phyloP scores from a whole-genome alignment of 2,329 filamentous ascomycete genomes.

The Botrytis elliptica region DNA sequence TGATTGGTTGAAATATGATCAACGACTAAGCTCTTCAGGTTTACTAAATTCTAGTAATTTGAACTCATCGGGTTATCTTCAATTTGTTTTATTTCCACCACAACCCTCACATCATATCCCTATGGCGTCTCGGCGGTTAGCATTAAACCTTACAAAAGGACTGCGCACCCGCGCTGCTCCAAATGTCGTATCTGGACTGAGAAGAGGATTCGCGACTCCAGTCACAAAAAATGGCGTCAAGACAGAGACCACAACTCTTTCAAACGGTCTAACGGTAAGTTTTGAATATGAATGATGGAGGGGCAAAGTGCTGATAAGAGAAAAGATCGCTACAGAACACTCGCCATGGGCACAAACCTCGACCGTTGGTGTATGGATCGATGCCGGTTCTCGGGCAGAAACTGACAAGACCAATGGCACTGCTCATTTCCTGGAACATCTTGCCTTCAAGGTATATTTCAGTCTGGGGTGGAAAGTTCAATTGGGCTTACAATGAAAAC shows the following conservation, averaged over 20 bases:
- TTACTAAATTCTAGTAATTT: slow-evolving; percentile 23
- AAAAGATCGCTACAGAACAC: slow-evolving; percentile 93
- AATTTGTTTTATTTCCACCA: slow-evolving; percentile 26
- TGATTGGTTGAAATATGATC: slow-evolving; percentile 22
- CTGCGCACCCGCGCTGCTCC: slow-evolving; percentile 84
- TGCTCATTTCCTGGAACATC: slow-evolving; percentile 98
- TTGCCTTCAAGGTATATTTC: slow-evolving; percentile 89
- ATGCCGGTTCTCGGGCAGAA: slow-evolving; percentile 96
- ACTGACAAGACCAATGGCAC: slow-evolving; percentile 98
- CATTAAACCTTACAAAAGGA: slow-evolving; percentile 88
- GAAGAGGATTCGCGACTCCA: slow-evolving; percentile 87
- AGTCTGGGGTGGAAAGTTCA: slow-evolving; percentile 25
- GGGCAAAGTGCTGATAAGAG: slow-evolving; percentile 37
- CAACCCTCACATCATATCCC: slow-evolving; percentile 32
- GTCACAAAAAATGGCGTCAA: slow-evolving; percentile 67
- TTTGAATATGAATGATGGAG: background rate
- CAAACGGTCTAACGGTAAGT: slow-evolving; percentile 91
- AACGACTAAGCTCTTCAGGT: slow-evolving; percentile 23
- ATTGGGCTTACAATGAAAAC: slow-evolving; percentile 30
- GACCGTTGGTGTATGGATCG: slow-evolving; percentile 98
- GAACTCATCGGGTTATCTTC: slow-evolving; percentile 24
- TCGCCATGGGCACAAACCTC: slow-evolving; percentile 98
- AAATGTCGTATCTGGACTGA: slow-evolving; percentile 72
- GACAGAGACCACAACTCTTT: slow-evolving; percentile 93
- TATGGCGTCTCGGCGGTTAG: slow-evolving; percentile 97